Evolutionary conservation across 768 basidiomycete species (phyloP), one percentile per base, ranked within the genome.

Genomic region (Mycena latifolia): DNA sequence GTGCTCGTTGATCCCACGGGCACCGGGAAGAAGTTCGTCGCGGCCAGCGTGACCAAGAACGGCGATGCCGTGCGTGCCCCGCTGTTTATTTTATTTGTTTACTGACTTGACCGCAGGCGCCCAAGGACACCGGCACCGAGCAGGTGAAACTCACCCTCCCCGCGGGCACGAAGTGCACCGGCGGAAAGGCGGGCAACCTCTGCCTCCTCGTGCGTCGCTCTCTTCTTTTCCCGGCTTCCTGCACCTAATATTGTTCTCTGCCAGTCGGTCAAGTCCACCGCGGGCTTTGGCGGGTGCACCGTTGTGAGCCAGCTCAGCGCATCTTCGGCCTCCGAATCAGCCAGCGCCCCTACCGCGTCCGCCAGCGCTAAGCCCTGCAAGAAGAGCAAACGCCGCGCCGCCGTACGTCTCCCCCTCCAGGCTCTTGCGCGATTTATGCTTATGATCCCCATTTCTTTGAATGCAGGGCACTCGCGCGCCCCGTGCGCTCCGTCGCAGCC

Each of bases 121-220:
- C 5, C n/a, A 45, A n/a, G 43, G 43, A 2, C n/a, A 12, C 12
- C 3, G 43, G n/a, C n/a, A 45, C 43, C 18, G 61, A 73, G 47
- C 59, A 71, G 65, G 54, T 80, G 48, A 50, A 55, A 1, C 72
- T 75, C 33, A 39, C 4, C 11, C 37, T 39, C 76, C 33, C 79
- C 79, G 48, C 73, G 3, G 74, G 71, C 29, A 77, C 74, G 2
- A 72, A 65, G 54, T 80, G 80, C 69, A 54, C 72, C 0, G 79
- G 79, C 43, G 79, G 79, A 43, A 41, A 66, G 11, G 29, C 57
- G 25, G 55, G 63, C 18, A 67, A 76, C 60, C 69, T 74, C 35
- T 81, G 79, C 71, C 64, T 80, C 29, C 73, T 72, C 20, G 60
- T 61, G 35, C n/a, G 63, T 65, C 37, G 28, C 50, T 24, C 29